Evolutionary conservation across 495 filamentous ascomycete genomes (phyloP).

Genomic region (Xylaria sp.): DNA sequence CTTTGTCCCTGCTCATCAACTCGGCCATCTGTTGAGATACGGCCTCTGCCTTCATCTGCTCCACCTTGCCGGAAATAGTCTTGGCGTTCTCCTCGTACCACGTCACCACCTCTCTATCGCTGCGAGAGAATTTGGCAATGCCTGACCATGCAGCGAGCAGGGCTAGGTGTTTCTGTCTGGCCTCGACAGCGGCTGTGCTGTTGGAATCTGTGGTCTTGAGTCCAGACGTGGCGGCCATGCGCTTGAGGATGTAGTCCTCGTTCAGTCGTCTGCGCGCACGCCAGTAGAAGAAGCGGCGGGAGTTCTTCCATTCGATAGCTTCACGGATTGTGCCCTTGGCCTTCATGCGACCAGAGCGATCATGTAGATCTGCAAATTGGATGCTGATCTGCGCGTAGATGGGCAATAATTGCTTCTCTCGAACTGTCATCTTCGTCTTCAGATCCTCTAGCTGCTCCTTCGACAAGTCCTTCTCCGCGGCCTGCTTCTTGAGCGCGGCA

Average conservation of each 20-base stretch:
- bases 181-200: slow-evolving; percentile 51
- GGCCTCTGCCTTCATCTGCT: slow-evolving; percentile 76
- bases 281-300: slow-evolving; percentile 99
- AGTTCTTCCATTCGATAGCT: slow-evolving; percentile 82
- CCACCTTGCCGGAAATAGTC: slow-evolving; percentile 76
- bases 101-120: slow-evolving; percentile 82
- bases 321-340: slow-evolving; percentile 93
- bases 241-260: slow-evolving; percentile 93
- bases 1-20: slow-evolving; percentile 69
- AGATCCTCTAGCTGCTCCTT: slow-evolving; percentile 76
- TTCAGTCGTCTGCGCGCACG: slow-evolving; percentile 95
- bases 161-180: slow-evolving; percentile 67
- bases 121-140: slow-evolving; percentile 71
- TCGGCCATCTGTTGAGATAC: slow-evolving; percentile 80
- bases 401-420: slow-evolving; percentile 87
- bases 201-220: slow-evolving; percentile 47
- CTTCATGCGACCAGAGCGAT: slow-evolving; percentile 96
- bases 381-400: slow-evolving; percentile 92
- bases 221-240: slow-evolving; percentile 67
- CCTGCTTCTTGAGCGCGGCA: slow-evolving; percentile 77
- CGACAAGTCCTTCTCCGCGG: slow-evolving; percentile 69
- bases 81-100: slow-evolving; percentile 99
- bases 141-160: slow-evolving; percentile 80
- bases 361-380: slow-evolving; percentile 96
- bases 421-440: slow-evolving; percentile 85